Conservation (phyloP, 371 early-diverging fungal species). For the Mucor indicus region DNA sequence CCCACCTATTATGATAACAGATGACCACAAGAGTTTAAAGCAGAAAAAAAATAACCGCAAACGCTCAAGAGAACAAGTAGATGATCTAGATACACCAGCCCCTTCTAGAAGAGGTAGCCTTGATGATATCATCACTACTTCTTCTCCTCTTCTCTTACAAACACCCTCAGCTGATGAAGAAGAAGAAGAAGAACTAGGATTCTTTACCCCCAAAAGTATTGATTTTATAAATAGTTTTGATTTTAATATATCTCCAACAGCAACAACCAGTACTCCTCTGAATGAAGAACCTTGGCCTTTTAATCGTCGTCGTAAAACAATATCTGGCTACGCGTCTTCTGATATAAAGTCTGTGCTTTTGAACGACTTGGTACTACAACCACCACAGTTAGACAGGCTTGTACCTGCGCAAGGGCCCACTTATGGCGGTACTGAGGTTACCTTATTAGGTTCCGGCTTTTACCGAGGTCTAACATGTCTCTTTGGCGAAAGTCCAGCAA, state of each 20-base stretch:
- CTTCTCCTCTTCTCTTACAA: not conserved
- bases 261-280: not conserved
- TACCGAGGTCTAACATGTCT: slow-evolving; percentile 52
- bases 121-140: not conserved
- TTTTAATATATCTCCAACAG: not conserved
- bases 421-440: slow-evolving; percentile 76
- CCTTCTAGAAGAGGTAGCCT: slow-evolving; percentile 1
- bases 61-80: slow-evolving; percentile 29
- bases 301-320: slow-evolving; percentile 13
- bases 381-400: slow-evolving; percentile 46
- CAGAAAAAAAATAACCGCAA: slow-evolving; percentile 42
- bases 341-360: not conserved
- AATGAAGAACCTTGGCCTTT: slow-evolving; percentile 11
- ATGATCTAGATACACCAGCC: slow-evolving; percentile 10
- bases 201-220: not conserved
- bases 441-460: slow-evolving; percentile 74
- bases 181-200: not conserved
- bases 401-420: slow-evolving; percentile 75
- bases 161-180: not conserved
- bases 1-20: slow-evolving; percentile 89
- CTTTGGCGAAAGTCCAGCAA: slow-evolving; percentile 49
- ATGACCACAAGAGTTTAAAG: slow-evolving; percentile 81
- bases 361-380: not conserved
- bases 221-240: not conserved
- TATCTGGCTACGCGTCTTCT: not conserved